Conservation (phyloP, 371 early-diverging fungal species). For the Choanephora cucurbitarum region DNA sequence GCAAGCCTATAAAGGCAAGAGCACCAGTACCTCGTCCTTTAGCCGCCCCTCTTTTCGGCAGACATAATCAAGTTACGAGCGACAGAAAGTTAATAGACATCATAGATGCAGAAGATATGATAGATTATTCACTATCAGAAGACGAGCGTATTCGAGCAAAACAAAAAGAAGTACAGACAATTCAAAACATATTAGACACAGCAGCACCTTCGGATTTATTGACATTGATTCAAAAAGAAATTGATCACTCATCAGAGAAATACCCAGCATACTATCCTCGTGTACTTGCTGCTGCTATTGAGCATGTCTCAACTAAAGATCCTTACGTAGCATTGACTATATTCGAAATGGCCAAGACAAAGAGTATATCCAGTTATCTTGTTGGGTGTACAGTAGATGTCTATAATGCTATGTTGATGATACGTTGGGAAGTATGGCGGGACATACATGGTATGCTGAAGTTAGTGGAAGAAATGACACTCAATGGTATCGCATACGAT, state of each 20-base stretch:
- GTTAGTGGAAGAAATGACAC: conserved; percentile 44
- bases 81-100: conserved; percentile 7
- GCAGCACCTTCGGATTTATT: conserved; percentile 12
- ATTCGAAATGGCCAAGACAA: conserved; percentile 44
- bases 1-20: conserved; percentile 16
- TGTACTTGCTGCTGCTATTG: conserved; percentile 33
- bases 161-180: conserved; percentile 17
- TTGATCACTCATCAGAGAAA: conserved; percentile 3
- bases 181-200: conserved; percentile 10
- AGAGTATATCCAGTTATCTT: conserved; percentile 42
- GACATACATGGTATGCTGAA: conserved; percentile 46
- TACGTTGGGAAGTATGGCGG: conserved; percentile 41
- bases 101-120: not conserved
- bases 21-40: conserved; percentile 28
- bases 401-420: conserved; percentile 36
- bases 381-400: conserved; percentile 42
- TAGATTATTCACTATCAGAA: not conserved
- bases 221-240: conserved; percentile 10
- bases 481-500: conserved; percentile 38
- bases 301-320: conserved; percentile 35
- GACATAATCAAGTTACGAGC: not conserved
- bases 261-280: conserved; percentile 38
- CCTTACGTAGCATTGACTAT: conserved; percentile 51
- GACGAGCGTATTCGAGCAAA: conserved; percentile 9
- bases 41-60: conserved; percentile 14